Evolutionary conservation across 2,329 filamentous ascomycete genomes (phyloP), one percentile per base, ranked within the genome.

Genomic region (Didymella sp.): DNA sequence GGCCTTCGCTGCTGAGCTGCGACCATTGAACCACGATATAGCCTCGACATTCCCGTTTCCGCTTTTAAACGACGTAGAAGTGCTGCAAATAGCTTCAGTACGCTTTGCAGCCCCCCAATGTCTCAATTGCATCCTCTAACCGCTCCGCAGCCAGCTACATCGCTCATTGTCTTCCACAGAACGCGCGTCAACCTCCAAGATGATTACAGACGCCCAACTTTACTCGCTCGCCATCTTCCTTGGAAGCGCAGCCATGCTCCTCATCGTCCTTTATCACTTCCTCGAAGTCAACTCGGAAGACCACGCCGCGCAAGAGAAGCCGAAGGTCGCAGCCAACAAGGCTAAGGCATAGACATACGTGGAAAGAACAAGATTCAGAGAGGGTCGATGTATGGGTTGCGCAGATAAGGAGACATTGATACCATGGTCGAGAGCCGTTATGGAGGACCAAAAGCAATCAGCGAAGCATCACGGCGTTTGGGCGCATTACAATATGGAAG

Each of bases 241-340:
- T 58, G 95, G 95, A 80, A 90, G 88, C 52, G 85, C 88, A 37
- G 87, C 94, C 62, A 94, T 98, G 91, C 82, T 97, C 41, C 84
- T 99, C 60, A 97, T 98, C 65, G 87, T 99, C 27, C 79, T 96
- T 25, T 98, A 99, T 79, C 92, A 98, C 78, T 98, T 96, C 80
- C 87, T 99, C 70, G 94, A 98, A 77, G 86, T 96, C 81, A 98
- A 99, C 74, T 86, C 91, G n/a, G 82, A 84, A 64, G 84, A 88
- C 56, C 69, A 76, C 50, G 65, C 64, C 24, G 55, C 64, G 19
- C 60, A 62, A 17, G 62, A 70, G 57, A 73, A 74, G 56, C 60
- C 67, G 24, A 73, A 69, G 51, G 56, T 51, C 28, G 64, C 63
- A 33, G 59, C 63, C 24, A 68, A 58, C 38, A 76, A 75, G 59